phyloP scores from a whole-genome alignment of 148 eudicot species.

The Spergularia marina region DNA sequence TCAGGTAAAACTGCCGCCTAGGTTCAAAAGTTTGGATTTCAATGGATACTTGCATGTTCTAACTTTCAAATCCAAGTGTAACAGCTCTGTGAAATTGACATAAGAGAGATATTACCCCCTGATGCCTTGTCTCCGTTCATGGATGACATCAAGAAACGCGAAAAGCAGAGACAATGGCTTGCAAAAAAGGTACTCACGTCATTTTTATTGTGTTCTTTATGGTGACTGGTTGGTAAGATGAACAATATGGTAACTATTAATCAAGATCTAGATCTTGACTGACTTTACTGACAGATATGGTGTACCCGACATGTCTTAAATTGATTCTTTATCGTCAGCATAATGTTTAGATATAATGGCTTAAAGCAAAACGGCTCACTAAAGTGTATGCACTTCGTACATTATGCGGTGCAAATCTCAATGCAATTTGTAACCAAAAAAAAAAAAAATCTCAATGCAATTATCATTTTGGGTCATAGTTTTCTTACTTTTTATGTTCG shows the following conservation, averaged over 20 bases:
- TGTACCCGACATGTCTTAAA: neutral
- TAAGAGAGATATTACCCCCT: slow-evolving; percentile 47
- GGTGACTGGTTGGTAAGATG: neutral
- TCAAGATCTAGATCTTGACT: neutral
- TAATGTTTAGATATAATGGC: no score
- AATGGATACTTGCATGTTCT: slow-evolving; percentile 5
- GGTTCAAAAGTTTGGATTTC: neutral
- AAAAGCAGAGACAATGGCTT: slow-evolving; percentile 67
- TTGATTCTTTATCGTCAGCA: no score
- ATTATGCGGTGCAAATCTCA: no score
- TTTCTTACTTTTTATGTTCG: no score
- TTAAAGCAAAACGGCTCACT: no score
- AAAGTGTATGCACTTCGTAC: no score
- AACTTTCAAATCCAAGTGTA: slow-evolving; percentile 19
- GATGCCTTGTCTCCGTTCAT: slow-evolving; percentile 73
- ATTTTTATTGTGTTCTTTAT: neutral
- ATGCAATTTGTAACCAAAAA: no score
- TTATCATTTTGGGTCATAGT: no score
- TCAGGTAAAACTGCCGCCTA: slow-evolving; percentile 48
- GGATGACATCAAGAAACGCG: slow-evolving; percentile 92
- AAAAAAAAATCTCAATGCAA: no score
- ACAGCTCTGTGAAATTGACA: slow-evolving; percentile 76
- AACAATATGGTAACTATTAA: neutral
- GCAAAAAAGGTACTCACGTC: slow-evolving; percentile 63
- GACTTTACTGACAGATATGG: neutral